Conservation (phyloP, 257 asterid genomes). For the Ballota nigra region DNA sequence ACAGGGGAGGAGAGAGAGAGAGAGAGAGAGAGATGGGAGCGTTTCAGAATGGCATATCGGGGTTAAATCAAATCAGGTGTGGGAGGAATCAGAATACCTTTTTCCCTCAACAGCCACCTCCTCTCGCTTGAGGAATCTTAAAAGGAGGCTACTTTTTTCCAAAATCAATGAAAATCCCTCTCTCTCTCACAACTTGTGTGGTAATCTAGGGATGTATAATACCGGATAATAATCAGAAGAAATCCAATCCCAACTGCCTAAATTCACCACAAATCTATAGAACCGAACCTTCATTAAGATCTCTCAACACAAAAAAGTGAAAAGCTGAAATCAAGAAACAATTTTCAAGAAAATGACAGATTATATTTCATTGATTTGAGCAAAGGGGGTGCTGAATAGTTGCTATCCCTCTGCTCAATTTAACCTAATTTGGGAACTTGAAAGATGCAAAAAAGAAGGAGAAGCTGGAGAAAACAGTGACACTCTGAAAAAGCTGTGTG, state of each 20-base stretch:
- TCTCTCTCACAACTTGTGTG: conserved; percentile 32
- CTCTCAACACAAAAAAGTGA: conserved; percentile 37
- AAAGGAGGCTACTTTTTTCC: conserved; percentile 45
- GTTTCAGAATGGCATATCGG: conserved; percentile 49
- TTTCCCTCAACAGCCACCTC: conserved; percentile 49
- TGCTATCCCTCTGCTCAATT: neutral
- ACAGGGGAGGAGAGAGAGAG: conserved; percentile 18
- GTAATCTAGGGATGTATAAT: conserved; percentile 4
- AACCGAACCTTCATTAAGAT: conserved; percentile 36
- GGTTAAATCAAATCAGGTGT: conserved; percentile 58
- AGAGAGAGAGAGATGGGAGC: conserved; percentile 17
- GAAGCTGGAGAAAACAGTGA: conserved; percentile 34
- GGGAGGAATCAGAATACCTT: conserved; percentile 79
- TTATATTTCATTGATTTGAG: conserved; percentile 12
- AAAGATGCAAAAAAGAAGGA: conserved; percentile 22
- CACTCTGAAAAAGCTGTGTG: conserved; percentile 46
- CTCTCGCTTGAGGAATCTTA: conserved; percentile 65
- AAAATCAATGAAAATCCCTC: conserved; percentile 42
- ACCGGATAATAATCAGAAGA: conserved; percentile 18
- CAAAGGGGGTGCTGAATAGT: neutral
- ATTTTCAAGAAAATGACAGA: conserved; percentile 23
- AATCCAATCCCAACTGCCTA: neutral
- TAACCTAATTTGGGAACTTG: conserved; percentile 25
- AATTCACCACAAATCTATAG: conserved; percentile 4
- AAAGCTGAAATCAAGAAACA: conserved; percentile 16